Percentiles rank a stretch among this genome's conserved stretches.
Conservation (phyloP, 2,329 filamentous ascomycete species). For the Dothistroma septosporum region DNA sequence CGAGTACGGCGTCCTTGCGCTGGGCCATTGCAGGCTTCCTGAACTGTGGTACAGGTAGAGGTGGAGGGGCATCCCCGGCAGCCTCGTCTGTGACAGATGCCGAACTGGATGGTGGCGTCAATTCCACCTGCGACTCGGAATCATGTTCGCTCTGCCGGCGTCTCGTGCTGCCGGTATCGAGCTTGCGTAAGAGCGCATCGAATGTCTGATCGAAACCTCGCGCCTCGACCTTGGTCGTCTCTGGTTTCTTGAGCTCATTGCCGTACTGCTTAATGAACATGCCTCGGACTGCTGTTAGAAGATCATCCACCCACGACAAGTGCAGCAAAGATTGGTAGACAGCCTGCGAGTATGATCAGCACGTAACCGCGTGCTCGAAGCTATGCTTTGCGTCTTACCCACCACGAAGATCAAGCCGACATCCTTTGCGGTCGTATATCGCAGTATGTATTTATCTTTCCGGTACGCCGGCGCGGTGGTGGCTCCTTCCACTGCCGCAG, state of each 20-base stretch:
- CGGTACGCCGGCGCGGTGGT: slow-evolving; percentile 68
- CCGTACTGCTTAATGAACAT: slow-evolving; percentile 89
- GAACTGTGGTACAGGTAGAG: slow-evolving; percentile 45
- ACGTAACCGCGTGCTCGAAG: not conserved
- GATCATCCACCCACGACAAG: slow-evolving; percentile 93
- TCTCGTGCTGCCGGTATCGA: slow-evolving; percentile 53
- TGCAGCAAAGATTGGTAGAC: slow-evolving; percentile 95
- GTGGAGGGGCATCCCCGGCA: slow-evolving; percentile 50
- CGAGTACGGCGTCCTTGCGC: slow-evolving; percentile 13
- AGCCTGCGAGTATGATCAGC: slow-evolving; percentile 55
- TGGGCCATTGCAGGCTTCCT: slow-evolving; percentile 42
- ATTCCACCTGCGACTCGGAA: slow-evolving; percentile 40
- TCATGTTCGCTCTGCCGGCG: slow-evolving; percentile 27
- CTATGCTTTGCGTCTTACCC: slow-evolving; percentile 33
- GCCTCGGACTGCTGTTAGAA: slow-evolving; percentile 89
- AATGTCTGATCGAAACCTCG: slow-evolving; percentile 85
- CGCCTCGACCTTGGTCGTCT: slow-evolving; percentile 75
- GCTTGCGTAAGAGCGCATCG: slow-evolving; percentile 81
- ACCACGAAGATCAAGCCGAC: slow-evolving; percentile 93
- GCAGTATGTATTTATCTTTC: slow-evolving; percentile 89
- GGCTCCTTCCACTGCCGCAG: slow-evolving; percentile 51
- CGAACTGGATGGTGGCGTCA: slow-evolving; percentile 51
- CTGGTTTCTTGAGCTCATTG: slow-evolving; percentile 75
- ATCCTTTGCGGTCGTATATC: slow-evolving; percentile 91
- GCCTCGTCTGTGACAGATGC: slow-evolving; percentile 46